These are phyloP conservation scores for Bromus sterilis DNA, from an alignment of 176 grass and related monocot genomes.

Conservation along the genomic window DNA sequence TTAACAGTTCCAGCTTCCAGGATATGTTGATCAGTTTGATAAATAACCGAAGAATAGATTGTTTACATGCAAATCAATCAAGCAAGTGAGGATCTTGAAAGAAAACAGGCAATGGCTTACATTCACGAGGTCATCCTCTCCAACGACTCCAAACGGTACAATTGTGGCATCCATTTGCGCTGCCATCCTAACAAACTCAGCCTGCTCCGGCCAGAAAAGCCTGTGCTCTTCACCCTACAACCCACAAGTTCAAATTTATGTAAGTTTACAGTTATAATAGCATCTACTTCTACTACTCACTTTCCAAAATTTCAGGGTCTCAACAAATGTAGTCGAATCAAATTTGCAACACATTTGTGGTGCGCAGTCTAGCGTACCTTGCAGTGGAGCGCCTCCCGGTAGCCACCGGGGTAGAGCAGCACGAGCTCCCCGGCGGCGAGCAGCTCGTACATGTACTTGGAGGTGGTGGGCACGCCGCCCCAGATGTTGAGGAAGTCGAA, in stretches of 20 bases:
- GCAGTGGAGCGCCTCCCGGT: slow-evolving; percentile 53
- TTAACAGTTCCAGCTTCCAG: too few species aligned
- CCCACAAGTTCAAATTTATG: neutral
- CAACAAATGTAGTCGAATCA: too few species aligned
- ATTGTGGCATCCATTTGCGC: slow-evolving; percentile 56
- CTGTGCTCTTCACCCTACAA: slow-evolving; percentile 54
- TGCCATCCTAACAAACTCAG: slow-evolving; percentile 64
- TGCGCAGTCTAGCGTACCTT: too few species aligned
- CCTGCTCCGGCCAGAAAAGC: slow-evolving; percentile 43
- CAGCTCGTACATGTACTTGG: slow-evolving; percentile 39
- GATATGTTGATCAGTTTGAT: too few species aligned
- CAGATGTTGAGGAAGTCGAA: slow-evolving; percentile 58
- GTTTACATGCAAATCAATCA: too few species aligned
- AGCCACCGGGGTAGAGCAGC: slow-evolving; percentile 67
- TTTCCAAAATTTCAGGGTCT: too few species aligned
- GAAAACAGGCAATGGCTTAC: slow-evolving; percentile 4
- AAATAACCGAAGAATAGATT: too few species aligned
- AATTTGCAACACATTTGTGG: too few species aligned
- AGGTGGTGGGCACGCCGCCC: slow-evolving; percentile 52
- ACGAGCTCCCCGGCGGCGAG: slow-evolving; percentile 51
- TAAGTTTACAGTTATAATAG: neutral
- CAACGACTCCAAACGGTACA: slow-evolving; percentile 61
- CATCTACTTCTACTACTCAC: too few species aligned
- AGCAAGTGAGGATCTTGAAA: too few species aligned
- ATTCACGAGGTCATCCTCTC: slow-evolving; percentile 55